Evolutionary conservation across 139 green algal genomes (phyloP).

Genomic region (Chlorella sorokiniana): DNA sequence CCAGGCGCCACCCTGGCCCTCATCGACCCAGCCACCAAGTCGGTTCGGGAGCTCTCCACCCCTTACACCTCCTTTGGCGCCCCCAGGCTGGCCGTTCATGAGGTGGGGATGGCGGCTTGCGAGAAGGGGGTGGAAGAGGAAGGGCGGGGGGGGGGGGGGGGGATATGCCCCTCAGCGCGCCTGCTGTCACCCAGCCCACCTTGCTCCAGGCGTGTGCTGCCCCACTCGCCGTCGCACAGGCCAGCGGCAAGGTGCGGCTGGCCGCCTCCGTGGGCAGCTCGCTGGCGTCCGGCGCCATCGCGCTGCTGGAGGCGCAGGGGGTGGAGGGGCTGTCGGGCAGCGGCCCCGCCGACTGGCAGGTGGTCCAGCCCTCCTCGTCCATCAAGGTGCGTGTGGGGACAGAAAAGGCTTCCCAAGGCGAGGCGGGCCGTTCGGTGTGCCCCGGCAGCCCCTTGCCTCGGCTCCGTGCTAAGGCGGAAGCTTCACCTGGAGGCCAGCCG

Average conservation of each 20-base stretch:
- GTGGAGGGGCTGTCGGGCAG: slow-evolving; percentile 38
- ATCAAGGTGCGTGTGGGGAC: neutral
- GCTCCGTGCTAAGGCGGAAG: too few relatives aligned
- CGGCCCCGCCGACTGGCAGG: slow-evolving; percentile 31
- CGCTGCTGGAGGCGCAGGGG: slow-evolving; percentile 40
- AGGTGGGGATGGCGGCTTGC: neutral
- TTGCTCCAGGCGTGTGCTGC: neutral
- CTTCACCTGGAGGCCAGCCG: too few relatives aligned
- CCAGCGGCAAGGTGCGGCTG: neutral
- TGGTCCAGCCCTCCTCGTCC: neutral
- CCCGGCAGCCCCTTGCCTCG: too few relatives aligned
- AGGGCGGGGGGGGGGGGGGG: too few relatives aligned
- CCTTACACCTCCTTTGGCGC: slow-evolving; percentile 15
- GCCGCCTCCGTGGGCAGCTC: slow-evolving; percentile 2
- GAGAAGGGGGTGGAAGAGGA: too few relatives aligned
- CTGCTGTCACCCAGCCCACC: neutral
- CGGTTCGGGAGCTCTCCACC: neutral
- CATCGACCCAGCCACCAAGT: slow-evolving; percentile 3
- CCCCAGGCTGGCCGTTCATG: slow-evolving; percentile 14
- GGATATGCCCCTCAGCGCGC: too few relatives aligned
- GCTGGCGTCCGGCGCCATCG: slow-evolving; percentile 40
- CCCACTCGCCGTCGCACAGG: neutral
- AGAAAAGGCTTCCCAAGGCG: too few relatives aligned
- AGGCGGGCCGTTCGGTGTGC: too few relatives aligned
- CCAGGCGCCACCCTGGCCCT: slow-evolving; percentile 22